Conservation (phyloP, 441 rosid species). For the Rhodomyrtus psidioides region DNA sequence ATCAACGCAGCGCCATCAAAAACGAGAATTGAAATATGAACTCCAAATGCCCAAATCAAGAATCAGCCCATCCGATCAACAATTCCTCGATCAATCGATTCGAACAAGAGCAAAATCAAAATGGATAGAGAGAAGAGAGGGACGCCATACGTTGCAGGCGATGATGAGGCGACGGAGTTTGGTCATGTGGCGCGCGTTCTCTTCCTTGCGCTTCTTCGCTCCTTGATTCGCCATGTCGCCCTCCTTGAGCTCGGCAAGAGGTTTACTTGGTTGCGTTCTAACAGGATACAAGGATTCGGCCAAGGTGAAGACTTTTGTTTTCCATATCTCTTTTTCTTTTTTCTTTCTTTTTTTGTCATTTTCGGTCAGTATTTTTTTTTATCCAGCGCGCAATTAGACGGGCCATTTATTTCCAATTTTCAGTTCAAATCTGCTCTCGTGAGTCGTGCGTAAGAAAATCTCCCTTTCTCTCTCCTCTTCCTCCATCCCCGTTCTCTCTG, state of each 20-base stretch:
- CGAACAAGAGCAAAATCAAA: background rate
- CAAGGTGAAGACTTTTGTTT: no score
- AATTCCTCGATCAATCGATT: background rate
- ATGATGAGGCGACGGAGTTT: constrained; percentile 55
- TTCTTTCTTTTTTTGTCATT: no score
- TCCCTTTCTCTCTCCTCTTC: no score
- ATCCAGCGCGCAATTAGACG: background rate
- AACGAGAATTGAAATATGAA: background rate
- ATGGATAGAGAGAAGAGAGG: background rate
- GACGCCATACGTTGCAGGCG: constrained; percentile 53
- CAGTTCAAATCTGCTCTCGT: no score
- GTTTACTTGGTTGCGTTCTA: no score
- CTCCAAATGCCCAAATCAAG: background rate
- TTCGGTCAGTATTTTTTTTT: background rate
- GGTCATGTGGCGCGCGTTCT: constrained; percentile 69
- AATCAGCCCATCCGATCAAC: background rate
- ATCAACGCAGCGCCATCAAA: background rate
- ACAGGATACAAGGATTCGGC: no score
- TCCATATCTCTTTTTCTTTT: no score
- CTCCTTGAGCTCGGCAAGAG: background rate
- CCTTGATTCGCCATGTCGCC: constrained; percentile 75
- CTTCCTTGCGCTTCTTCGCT: constrained; percentile 87
- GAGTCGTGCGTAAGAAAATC: no score
- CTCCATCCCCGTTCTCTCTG: no score
- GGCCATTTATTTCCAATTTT: background rate